A percentile compares a stretch with the other conserved stretches of the same genome.
Evolutionary conservation across 2,329 filamentous ascomycete genomes (phyloP).

Genomic region (Fusarium buxicola): DNA sequence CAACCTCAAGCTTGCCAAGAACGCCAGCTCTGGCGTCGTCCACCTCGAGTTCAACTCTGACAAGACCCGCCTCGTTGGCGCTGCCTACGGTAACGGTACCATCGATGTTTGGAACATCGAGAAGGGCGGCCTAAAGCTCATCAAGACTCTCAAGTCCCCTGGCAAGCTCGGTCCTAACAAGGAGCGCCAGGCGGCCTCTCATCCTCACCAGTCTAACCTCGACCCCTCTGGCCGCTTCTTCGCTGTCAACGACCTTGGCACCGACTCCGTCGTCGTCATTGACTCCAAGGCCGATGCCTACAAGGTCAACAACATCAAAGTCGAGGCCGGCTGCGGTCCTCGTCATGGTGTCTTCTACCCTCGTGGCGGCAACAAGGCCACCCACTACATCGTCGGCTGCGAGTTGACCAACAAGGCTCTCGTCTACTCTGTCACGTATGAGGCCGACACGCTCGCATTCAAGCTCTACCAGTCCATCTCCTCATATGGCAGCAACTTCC

Average conservation of each 20-base stretch:
- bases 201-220: slow-evolving; percentile 61
- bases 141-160: slow-evolving; percentile 54
- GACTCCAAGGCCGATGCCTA: slow-evolving; percentile 57
- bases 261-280: slow-evolving; percentile 60
- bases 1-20: slow-evolving; percentile 44
- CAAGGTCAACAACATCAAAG: slow-evolving; percentile 50
- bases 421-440: slow-evolving; percentile 57
- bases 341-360: slow-evolving; percentile 63
- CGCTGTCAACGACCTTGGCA: slow-evolving; percentile 62
- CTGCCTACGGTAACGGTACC: slow-evolving; percentile 55
- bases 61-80: slow-evolving; percentile 58
- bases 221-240: slow-evolving; percentile 64
- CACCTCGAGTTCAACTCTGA: slow-evolving; percentile 60
- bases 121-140: slow-evolving; percentile 50
- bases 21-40: slow-evolving; percentile 58
- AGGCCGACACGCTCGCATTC: slow-evolving; percentile 51
- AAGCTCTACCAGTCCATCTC: slow-evolving; percentile 52
- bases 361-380: slow-evolving; percentile 47
- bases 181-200: slow-evolving; percentile 50
- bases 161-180: slow-evolving; percentile 50
- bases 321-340: slow-evolving; percentile 57
- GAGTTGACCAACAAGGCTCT: slow-evolving; percentile 60
- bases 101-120: slow-evolving; percentile 61
- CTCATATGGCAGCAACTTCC: slow-evolving; percentile 53
- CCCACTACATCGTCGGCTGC: slow-evolving; percentile 61